phyloP scores from a whole-genome alignment of 2,329 filamentous ascomycete genomes.

The Claviceps pazoutovae region DNA sequence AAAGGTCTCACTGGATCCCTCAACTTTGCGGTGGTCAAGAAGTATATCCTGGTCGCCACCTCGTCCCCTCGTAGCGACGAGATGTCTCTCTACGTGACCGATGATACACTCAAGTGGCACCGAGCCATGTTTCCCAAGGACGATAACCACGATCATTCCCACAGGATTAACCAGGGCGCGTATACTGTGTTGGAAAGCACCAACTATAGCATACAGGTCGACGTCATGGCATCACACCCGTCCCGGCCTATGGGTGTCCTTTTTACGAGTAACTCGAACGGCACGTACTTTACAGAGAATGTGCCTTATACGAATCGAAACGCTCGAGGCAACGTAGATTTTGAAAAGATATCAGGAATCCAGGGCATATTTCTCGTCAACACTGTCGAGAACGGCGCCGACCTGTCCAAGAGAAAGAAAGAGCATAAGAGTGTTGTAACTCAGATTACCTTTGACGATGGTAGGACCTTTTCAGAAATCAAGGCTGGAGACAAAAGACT shows the following conservation, averaged over 20 bases:
- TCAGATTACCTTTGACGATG: conserved; percentile 89
- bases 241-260: conserved; percentile 68
- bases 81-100: conserved; percentile 79
- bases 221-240: conserved; percentile 61
- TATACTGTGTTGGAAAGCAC: conserved; percentile 94
- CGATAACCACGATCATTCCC: conserved; percentile 60
- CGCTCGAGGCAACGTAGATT: conserved; percentile 64
- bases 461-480: conserved; percentile 66
- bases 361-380: conserved; percentile 91
- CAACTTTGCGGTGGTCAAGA: conserved; percentile 72
- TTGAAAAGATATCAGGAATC: conserved; percentile 83
- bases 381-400: conserved; percentile 71
- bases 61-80: conserved; percentile 71
- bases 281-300: conserved; percentile 88
- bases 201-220: conserved; percentile 93
- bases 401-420: conserved; percentile 41
- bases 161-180: conserved; percentile 58
- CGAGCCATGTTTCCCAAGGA: conserved; percentile 75
- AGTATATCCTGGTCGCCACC: conserved; percentile 72
- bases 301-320: conserved; percentile 87
- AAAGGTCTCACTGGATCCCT: conserved; percentile 67
- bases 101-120: conserved; percentile 77
- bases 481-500: conserved; percentile 55
- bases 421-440: conserved; percentile 57
- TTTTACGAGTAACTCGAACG: conserved; percentile 94